phyloP scores from a whole-genome alignment of 2,329 filamentous ascomycete species.

The Cladosporium sp. region DNA sequence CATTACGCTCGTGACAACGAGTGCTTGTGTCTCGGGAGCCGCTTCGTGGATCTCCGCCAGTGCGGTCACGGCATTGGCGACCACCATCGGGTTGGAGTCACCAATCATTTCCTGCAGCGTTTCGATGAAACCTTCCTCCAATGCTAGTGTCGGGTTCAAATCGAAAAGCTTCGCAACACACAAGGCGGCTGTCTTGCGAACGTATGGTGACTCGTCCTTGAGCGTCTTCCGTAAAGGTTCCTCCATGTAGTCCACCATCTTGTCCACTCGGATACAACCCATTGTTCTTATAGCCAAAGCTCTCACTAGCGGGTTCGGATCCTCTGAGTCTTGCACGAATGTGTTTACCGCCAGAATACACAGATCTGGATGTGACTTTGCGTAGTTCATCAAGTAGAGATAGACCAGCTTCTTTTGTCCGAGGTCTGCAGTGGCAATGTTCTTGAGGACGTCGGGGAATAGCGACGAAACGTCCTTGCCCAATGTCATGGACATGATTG shows the following conservation, averaged over 20 bases:
- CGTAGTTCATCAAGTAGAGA: slow-evolving; percentile 98
- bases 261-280: slow-evolving; percentile 97
- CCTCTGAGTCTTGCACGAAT: slow-evolving; percentile 98
- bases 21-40: slow-evolving; percentile 82
- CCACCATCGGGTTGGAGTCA: slow-evolving; percentile 98
- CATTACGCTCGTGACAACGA: slow-evolving; percentile 75
- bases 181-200: slow-evolving; percentile 95
- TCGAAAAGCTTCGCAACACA: slow-evolving; percentile 98
- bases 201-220: slow-evolving; percentile 95
- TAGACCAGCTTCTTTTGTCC: slow-evolving; percentile 99
- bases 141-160: slow-evolving; percentile 82
- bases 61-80: slow-evolving; percentile 93
- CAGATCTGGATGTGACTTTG: slow-evolving; percentile 96
- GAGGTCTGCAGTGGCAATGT: slow-evolving; percentile 89
- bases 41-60: slow-evolving; percentile 87
- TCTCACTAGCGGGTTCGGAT: slow-evolving; percentile 92
- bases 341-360: slow-evolving; percentile 99
- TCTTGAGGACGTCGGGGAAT: slow-evolving; percentile 97
- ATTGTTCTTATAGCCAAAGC: slow-evolving; percentile 95
- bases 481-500: slow-evolving; percentile 99
- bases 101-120: slow-evolving; percentile 92
- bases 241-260: slow-evolving; percentile 99
- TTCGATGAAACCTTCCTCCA: slow-evolving; percentile 95
- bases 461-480: slow-evolving; percentile 97
- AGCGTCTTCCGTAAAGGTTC: slow-evolving; percentile 94